Base-by-base conservation (phyloP, 441 rosid species). In the Pelargonium fulgidum region DNA sequence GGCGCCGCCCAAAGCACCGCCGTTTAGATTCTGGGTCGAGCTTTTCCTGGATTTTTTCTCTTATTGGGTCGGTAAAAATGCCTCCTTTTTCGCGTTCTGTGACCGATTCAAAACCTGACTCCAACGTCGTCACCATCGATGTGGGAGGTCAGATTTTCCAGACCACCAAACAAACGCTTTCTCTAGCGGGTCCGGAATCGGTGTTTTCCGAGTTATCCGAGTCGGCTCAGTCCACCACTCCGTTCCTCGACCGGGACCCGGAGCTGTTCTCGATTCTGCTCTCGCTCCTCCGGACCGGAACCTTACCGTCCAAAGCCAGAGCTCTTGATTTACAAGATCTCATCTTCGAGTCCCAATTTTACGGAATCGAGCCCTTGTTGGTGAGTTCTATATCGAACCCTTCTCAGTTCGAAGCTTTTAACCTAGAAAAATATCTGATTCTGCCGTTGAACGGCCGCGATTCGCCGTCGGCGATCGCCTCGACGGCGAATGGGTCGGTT, bases 91-190 rank as follows among this genome's bases (percentile, higher is more conserved):
- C 26, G 62, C 26, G 7, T 2, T 56, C 62, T 19, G 62, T 56
- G 62, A 17, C 62, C 4, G 14, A 19, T 17, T 56, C 62, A 2
- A 17, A 59, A 19, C 47, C 66, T 1, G 66, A 13, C 9, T 26
- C 83, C 17, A 84, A 85, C 48, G 65, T 89, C 6, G 77, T 93
- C 42, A 80, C 91, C 20, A 63, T 93, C 64, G 82, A 88, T 69
- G 96, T 91, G 1, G 97, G 97, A 39, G 96, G 97, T n/a, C 82
- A 87, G 73, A 79, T 84, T 29, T 88, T 93, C 74, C 96, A 91
- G 48, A 86, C 97, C 7, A 87, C 92, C 24, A 84, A 85, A 67
- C 93, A 86, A 63, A 91, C 99, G 63, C 76, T 91, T 14, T n/a
- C 81, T 44, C 71, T 81, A 2, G 89, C 90, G 9, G 96, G 92